These are phyloP conservation scores for Colletotrichum filicis DNA, from an alignment of 2,329 filamentous ascomycete genomes.

Conservation along the genomic window DNA sequence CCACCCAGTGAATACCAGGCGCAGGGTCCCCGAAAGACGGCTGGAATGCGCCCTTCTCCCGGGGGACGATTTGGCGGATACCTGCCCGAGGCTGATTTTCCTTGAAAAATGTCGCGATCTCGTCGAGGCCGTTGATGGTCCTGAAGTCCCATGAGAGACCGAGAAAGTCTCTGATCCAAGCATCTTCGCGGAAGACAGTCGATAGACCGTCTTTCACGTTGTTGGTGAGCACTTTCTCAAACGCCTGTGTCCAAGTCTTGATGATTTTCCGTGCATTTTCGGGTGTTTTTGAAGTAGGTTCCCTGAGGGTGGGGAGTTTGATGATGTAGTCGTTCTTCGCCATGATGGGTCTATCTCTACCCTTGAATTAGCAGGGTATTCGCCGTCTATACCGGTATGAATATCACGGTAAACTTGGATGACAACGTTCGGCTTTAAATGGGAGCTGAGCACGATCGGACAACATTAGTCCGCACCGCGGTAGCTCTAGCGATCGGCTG, in stretches of 20 bases:
- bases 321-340: neutral
- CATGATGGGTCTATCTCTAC: neutral
- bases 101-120: slow-evolving; percentile 16
- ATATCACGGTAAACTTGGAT: neutral
- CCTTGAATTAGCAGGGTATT: neutral
- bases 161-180: slow-evolving; percentile 69
- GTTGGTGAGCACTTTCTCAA: neutral
- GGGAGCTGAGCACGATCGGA: neutral
- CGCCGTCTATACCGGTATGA: neutral
- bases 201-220: neutral
- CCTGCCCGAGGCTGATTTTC: slow-evolving; percentile 1
- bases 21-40: slow-evolving; percentile 21
- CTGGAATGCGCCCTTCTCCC: slow-evolving; percentile 10
- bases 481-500: neutral
- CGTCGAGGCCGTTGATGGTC: slow-evolving; percentile 21
- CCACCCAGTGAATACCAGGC: slow-evolving; percentile 32
- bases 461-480: neutral
- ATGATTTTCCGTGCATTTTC: slow-evolving; percentile 4
- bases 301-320: slow-evolving; percentile 11
- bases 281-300: slow-evolving; percentile 5
- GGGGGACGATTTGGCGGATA: slow-evolving; percentile 9
- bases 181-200: slow-evolving; percentile 52
- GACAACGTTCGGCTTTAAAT: neutral
- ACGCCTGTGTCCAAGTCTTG: neutral
- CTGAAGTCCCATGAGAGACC: slow-evolving; percentile 66